These are phyloP conservation scores for Hyphopichia burtonii DNA, from an alignment of 1,139 yeast genomes.

Conservation along the genomic window DNA sequence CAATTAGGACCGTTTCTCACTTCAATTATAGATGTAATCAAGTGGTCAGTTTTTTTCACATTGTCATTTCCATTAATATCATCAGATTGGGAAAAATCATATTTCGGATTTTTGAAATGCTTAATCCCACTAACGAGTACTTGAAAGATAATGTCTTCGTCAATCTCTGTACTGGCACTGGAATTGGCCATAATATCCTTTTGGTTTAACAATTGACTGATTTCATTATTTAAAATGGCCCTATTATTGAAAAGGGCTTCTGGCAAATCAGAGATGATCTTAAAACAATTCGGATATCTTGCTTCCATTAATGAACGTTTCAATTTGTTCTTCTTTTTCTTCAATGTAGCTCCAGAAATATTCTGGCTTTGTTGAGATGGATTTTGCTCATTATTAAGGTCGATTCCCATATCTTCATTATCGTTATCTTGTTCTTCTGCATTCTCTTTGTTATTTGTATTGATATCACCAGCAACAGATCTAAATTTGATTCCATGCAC, in stretches of 20 bases:
- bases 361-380: slow-evolving; percentile 5
- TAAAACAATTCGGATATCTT: slow-evolving; percentile 40
- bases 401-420: slow-evolving; percentile 44
- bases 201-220: slow-evolving; percentile 23
- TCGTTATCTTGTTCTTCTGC: slow-evolving; percentile 37
- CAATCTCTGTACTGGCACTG: slow-evolving; percentile 24
- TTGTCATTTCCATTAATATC: not conserved
- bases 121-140: slow-evolving; percentile 31
- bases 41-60: not conserved
- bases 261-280: slow-evolving; percentile 34
- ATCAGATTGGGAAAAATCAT: not conserved
- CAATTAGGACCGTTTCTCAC: slow-evolving; percentile 46
- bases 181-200: slow-evolving; percentile 11
- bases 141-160: slow-evolving; percentile 41
- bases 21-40: slow-evolving; percentile 22
- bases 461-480: slow-evolving; percentile 6
- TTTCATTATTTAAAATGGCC: slow-evolving; percentile 30
- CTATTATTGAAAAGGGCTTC: slow-evolving; percentile 39
- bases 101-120: slow-evolving; percentile 15
- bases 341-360: slow-evolving; percentile 34
- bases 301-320: slow-evolving; percentile 31
- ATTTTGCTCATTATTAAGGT: slow-evolving; percentile 16
- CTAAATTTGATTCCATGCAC: slow-evolving; percentile 43
- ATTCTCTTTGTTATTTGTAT: slow-evolving; percentile 15
- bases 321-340: slow-evolving; percentile 33